These are phyloP conservation scores for Annulohypoxylon stygium DNA, from an alignment of 495 filamentous ascomycete species.

Conservation along the genomic window DNA sequence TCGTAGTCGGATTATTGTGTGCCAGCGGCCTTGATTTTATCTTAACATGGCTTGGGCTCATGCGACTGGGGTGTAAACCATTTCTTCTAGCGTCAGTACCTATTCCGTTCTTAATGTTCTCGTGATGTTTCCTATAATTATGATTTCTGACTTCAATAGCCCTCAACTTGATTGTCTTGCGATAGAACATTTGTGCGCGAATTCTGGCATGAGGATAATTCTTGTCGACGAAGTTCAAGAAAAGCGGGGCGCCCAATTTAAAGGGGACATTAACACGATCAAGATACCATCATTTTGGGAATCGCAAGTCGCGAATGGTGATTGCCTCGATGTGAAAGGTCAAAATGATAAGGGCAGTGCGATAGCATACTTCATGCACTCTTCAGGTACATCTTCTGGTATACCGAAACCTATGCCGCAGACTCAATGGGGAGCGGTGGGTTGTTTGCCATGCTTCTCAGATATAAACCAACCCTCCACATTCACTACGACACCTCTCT, in stretches of 20 bases:
- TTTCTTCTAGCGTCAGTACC: conserved; percentile 64
- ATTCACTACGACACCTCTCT: conserved; percentile 73
- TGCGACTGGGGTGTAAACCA: conserved; percentile 61
- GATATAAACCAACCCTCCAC: conserved; percentile 54
- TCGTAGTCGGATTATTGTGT: conserved; percentile 62
- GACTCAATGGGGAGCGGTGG: conserved; percentile 62
- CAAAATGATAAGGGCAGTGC: neutral
- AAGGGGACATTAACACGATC: conserved; percentile 6
- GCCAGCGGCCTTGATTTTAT: conserved; percentile 64
- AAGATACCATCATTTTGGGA: conserved; percentile 28
- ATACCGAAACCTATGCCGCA: conserved; percentile 67
- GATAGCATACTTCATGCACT: conserved; percentile 62
- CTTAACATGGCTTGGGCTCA: conserved; percentile 66
- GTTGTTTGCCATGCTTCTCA: conserved; percentile 60
- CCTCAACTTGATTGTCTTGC: conserved; percentile 62
- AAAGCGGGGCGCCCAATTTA: conserved; percentile 9
- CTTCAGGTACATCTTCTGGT: conserved; percentile 67
- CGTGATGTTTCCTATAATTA: neutral
- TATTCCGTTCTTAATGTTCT: neutral
- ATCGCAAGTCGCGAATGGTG: neutral
- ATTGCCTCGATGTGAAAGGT: neutral
- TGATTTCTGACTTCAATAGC: conserved; percentile 36
- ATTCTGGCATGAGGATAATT: conserved; percentile 36
- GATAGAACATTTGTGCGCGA: conserved; percentile 61
- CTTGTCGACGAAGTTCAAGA: conserved; percentile 28